Conservation (phyloP, 2,329 filamentous ascomycete species). For the Metarhizium brunneum region DNA sequence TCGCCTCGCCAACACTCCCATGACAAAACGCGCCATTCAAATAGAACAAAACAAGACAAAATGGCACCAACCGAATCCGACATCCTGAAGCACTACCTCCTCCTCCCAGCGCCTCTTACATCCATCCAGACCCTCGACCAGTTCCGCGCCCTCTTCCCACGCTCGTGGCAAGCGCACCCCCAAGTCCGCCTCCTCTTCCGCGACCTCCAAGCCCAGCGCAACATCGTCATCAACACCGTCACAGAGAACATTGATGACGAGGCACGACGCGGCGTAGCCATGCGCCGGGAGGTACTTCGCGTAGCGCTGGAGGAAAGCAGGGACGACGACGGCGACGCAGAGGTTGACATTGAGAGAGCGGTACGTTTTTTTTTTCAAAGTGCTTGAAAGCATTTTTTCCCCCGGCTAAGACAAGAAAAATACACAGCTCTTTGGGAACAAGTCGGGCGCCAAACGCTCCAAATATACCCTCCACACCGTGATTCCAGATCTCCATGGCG, state of each 20-base stretch:
- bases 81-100: slow-evolving; percentile 69
- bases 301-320: slow-evolving; percentile 40
- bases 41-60: slow-evolving; percentile 8
- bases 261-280: slow-evolving; percentile 46
- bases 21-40: not conserved
- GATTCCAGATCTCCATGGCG: slow-evolving; percentile 59
- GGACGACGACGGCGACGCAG: slow-evolving; percentile 48
- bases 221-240: slow-evolving; percentile 58
- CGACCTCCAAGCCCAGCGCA: slow-evolving; percentile 68
- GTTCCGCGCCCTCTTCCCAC: slow-evolving; percentile 71
- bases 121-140: slow-evolving; percentile 63
- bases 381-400: not conserved
- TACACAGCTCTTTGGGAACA: slow-evolving; percentile 47
- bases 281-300: slow-evolving; percentile 48
- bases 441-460: slow-evolving; percentile 32
- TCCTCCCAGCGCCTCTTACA: slow-evolving; percentile 65
- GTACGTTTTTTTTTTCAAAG: slow-evolving; percentile 24
- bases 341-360: slow-evolving; percentile 52
- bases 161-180: slow-evolving; percentile 52
- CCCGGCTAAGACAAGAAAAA: not conserved
- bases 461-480: slow-evolving; percentile 56
- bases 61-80: slow-evolving; percentile 69
- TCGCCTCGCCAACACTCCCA: not conserved
- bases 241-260: slow-evolving; percentile 57
- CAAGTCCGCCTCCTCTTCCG: slow-evolving; percentile 66